Conservation (phyloP, 2,329 filamentous ascomycete species). For the Penicillium sclerotigenum region DNA sequence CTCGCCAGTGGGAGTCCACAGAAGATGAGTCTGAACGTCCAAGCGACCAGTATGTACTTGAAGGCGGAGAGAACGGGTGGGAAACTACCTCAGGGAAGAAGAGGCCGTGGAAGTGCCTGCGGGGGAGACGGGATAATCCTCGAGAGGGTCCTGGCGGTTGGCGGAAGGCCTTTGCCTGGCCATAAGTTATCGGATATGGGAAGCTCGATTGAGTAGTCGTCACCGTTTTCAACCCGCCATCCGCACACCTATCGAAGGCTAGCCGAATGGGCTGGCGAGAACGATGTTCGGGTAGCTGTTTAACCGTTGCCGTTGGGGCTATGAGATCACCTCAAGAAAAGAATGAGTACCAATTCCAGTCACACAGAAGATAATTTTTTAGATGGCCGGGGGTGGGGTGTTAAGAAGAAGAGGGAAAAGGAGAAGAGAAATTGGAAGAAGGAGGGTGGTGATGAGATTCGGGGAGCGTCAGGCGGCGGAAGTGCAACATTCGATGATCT, state of each 20-base stretch:
- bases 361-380: background rate
- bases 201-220: constrained; percentile 32
- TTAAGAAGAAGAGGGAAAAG: constrained; percentile 4
- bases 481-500: constrained; percentile 33
- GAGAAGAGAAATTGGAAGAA: constrained; percentile 4
- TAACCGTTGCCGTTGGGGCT: constrained; percentile 1
- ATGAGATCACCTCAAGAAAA: constrained; percentile 1
- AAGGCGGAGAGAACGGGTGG: constrained; percentile 19
- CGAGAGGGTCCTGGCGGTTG: constrained; percentile 44
- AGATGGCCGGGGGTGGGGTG: background rate
- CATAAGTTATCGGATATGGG: constrained; percentile 43
- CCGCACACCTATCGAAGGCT: constrained; percentile 28
- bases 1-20: background rate
- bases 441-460: constrained; percentile 28
- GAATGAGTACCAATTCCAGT: background rate
- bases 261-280: constrained; percentile 9
- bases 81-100: constrained; percentile 38
- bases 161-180: constrained; percentile 46
- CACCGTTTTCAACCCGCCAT: constrained; percentile 45
- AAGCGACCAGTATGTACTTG: background rate
- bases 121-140: constrained; percentile 39
- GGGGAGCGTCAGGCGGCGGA: constrained; percentile 35
- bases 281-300: constrained; percentile 4
- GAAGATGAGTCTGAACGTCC: background rate
- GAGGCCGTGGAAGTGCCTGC: constrained; percentile 28